Conservation (phyloP, 345 rosid species). For the Kernera saxatilis region DNA sequence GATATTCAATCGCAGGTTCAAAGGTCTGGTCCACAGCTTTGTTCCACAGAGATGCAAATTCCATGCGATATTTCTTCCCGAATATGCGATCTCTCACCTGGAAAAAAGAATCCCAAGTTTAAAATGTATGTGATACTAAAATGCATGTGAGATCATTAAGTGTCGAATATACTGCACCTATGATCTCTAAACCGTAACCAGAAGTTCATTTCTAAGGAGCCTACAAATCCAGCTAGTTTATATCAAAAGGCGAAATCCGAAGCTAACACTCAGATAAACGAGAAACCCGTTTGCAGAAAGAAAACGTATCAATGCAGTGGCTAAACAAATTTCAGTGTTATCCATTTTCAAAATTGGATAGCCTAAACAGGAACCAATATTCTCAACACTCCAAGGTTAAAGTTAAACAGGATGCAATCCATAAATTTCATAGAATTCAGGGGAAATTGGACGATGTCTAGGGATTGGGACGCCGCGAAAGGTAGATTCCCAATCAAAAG, state of each 20-base stretch:
- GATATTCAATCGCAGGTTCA: slow-evolving; percentile 52
- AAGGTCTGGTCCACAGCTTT: slow-evolving; percentile 75
- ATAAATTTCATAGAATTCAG: not conserved
- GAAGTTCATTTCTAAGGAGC: not conserved
- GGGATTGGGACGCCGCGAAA: slow-evolving; percentile 19
- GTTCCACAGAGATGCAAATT: slow-evolving; percentile 69
- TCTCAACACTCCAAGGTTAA: not conserved
- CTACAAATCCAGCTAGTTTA: not conserved
- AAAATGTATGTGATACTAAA: not conserved
- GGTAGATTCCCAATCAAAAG: not conserved
- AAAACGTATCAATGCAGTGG: not conserved
- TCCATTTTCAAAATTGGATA: not conserved
- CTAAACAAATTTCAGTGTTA: not conserved
- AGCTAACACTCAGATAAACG: no score
- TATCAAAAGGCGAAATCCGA: not conserved
- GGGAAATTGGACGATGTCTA: not conserved
- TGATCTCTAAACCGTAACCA: not conserved
- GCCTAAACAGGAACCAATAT: not conserved
- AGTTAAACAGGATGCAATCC: not conserved
- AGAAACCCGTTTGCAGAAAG: not conserved
- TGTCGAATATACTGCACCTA: not conserved
- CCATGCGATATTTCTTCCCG: slow-evolving; percentile 51
- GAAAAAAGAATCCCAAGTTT: not conserved
- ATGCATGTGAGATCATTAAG: not conserved
- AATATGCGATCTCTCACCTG: slow-evolving; percentile 55